Evolutionary conservation across 129 eudicot species (phyloP).

Genomic region (Flaveria sonorensis): DNA sequence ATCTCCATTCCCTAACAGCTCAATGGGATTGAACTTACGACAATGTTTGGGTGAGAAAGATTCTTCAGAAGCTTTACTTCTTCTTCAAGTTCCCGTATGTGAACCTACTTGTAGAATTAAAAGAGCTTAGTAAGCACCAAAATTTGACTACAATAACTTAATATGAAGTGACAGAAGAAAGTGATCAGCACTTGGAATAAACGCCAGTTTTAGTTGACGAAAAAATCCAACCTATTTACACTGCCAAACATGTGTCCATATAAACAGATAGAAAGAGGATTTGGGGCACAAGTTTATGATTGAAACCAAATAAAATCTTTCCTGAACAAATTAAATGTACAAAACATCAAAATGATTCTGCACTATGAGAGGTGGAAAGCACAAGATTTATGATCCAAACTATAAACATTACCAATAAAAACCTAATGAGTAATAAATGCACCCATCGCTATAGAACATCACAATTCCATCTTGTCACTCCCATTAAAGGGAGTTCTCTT

Average conservation of each 20-base stretch:
- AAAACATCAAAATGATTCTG: constrained; percentile 13
- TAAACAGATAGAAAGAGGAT: constrained; percentile 15
- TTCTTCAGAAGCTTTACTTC: constrained; percentile 85
- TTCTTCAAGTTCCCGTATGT: constrained; percentile 80
- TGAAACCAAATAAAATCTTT: neutral
- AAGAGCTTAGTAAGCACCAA: constrained; percentile 18
- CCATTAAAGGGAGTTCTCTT: neutral
- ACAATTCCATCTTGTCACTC: neutral
- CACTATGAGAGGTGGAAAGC: neutral
- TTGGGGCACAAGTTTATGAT: neutral
- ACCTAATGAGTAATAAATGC: neutral
- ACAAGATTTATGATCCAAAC: neutral
- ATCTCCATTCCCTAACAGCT: constrained; percentile 10
- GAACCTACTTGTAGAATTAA: constrained; percentile 50
- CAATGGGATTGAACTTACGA: constrained; percentile 49
- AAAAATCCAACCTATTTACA: neutral
- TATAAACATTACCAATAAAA: neutral
- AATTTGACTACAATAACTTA: constrained; percentile 12
- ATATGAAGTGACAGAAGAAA: constrained; percentile 13
- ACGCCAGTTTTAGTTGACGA: neutral
- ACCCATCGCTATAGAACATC: constrained; percentile 11
- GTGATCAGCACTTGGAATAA: constrained; percentile 10
- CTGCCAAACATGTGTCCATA: constrained; percentile 9
- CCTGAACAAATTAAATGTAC: neutral
- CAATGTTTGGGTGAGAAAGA: constrained; percentile 78